Base-by-base conservation (phyloP, 148 eudicot genomes). In the Vaccinium macrocarpon region DNA sequence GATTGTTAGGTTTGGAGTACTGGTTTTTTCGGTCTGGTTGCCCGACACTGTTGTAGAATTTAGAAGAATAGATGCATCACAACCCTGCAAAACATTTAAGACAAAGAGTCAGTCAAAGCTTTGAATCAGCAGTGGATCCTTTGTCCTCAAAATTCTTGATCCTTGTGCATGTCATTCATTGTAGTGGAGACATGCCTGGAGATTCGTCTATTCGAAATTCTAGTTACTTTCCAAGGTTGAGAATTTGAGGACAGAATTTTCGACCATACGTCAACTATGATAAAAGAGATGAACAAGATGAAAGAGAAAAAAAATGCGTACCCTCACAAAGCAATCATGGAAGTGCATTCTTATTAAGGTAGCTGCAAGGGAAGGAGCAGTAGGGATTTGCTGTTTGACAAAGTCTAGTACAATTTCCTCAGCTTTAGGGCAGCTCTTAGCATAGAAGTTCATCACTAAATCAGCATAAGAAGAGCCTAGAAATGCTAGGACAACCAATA, bases 271-370 rank as follows among this genome's bases (percentile, higher is more conserved):
- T 57, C 62, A 8, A 35, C 4, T 0, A 42, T 5, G 46, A 42
- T 42, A 42, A 42, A 42, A 42, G 46, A 42, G 46, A 42, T 0
- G 1, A 42, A 42, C 46, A 42, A 52, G 73, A 1, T 19, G 29
- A 42, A 4, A 80, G 23, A n/a, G 57, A 2, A 57, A 6, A n/a
- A 13, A 8, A 49, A 5, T 19, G 84, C 88, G 79, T 11, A 92
- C 94, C 91, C 94, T 78, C 1, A 92, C 93, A 35, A 92, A 92
- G 78, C 95, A 92, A 55, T 92, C 95, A 81, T 92, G 94, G 68
- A 92, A 92, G 83, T 91, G 92, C 90, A 92, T 83, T 61, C 94
- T 86, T 0, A 92, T 51, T 0, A 92, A 73, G 49, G 91, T 21
- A 8, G 94, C 89, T 0, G 94, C 92, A 12, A 92, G 80, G 6